Evolutionary conservation across 768 basidiomycete genomes (phyloP), one percentile per base, ranked within the genome.

Genomic region (Rhodotorula babjevae): DNA sequence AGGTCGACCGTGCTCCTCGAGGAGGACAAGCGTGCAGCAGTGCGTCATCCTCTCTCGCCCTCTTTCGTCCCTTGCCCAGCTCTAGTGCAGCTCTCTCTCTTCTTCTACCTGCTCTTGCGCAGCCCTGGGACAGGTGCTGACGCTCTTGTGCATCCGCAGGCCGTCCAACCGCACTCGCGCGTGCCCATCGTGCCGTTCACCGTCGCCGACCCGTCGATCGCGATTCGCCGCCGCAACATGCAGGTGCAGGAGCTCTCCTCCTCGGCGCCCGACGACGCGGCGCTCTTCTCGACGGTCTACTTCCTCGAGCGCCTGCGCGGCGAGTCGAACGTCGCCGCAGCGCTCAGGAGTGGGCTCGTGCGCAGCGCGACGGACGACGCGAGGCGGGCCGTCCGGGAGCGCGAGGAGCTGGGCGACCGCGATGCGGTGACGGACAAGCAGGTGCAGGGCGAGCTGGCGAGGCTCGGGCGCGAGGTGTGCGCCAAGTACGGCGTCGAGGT

Each of bases 1-100:
- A 56, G 31, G 57, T 55, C 67, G 46, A 72, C 63, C 11, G 36
- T 72, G 36, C 49, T 72, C 47, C 44, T 72, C 2, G 71, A 72
- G n/a, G 71, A 72, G 19, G 71, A 68, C 52, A 44, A 52, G 18
- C 46, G 31, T 12, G 63, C 68, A 29, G 66, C 63, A 3, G 71
- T 72, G 19, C 15, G 66, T 52, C 0, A 16, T 46, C 12, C 18
- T 59, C 68, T 49, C 56, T 21, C 44, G 0, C 10, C 15, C 27
- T 14, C 23, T 31, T n/a, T 23, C n/a, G 14, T 21, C 15, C 5
- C 18, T 5, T 23, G n/a, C n/a, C n/a, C n/a, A n/a, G n/a, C n/a
- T n/a, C n/a, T n/a, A n/a, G n/a, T n/a, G n/a, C 49, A 21, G 3
- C 19, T 7, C 47, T 46, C 44, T 12, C 14, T 12, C 44, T 15